Conservation (phyloP, 192 early-diverging fungal genomes). For the Coemansia sp. region DNA sequence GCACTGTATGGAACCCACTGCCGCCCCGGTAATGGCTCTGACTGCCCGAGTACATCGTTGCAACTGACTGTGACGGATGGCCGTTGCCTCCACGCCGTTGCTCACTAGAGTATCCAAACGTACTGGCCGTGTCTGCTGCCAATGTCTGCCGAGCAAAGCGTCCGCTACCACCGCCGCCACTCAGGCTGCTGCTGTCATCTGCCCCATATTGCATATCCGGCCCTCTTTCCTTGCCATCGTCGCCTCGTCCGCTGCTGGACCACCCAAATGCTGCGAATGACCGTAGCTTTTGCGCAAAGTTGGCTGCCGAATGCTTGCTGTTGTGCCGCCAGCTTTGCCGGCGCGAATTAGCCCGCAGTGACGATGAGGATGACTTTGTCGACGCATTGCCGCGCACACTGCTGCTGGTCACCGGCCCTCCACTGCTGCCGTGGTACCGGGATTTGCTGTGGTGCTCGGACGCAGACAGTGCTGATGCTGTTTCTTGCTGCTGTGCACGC, state of each 20-base stretch:
- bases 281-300: conserved; percentile 51
- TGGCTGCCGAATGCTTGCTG: conserved; percentile 22
- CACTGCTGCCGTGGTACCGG: neutral
- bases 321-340: conserved; percentile 46
- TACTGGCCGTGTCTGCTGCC: neutral
- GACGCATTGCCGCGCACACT: conserved; percentile 14
- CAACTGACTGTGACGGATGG: conserved; percentile 14
- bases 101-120: neutral
- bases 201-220: neutral
- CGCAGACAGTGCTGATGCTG: neutral
- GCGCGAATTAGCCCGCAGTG: conserved; percentile 19
- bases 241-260: conserved; percentile 16
- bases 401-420: neutral
- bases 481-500: neutral
- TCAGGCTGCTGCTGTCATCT: conserved; percentile 7
- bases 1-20: conserved; percentile 7
- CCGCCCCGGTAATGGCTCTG: neutral
- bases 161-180: neutral
- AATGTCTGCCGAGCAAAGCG: neutral
- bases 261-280: conserved; percentile 47
- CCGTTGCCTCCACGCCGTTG: neutral
- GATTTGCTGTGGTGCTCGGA: neutral
- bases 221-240: conserved; percentile 7
- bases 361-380: conserved; percentile 47
- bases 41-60: conserved; percentile 3